Base-by-base conservation (phyloP, 768 basidiomycete genomes). In the Podaxis sp. region DNA sequence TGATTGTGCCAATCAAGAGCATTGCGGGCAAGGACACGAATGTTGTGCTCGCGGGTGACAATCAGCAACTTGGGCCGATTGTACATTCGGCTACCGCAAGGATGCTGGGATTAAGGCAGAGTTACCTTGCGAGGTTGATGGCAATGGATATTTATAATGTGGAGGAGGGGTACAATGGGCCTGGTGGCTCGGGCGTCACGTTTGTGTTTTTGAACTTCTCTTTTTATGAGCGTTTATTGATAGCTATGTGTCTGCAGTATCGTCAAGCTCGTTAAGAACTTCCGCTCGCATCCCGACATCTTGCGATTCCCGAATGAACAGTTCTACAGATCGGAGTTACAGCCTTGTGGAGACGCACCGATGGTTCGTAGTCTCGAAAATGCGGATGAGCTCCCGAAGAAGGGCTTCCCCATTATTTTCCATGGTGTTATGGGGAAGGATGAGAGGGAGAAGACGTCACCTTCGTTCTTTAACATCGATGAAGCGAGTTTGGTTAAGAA, bases 401-500 rank as follows among this genome's bases (percentile, higher is more conserved):
- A 70, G 50, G 71, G 74, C 12, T 87, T 85, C 72, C 86, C 86
- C 0, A 70, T 88, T 33, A 72, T 88, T 8, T 86, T 88, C 73
- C 81, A 87, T 68, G 79, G 76, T 2, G 75, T 86, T 17, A 53
- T 76, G 4, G 87, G 86, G 5, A 79, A 80, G 54, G 86, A 88
- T 67, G 72, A 80, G 12, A 79, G 80, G 5, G 86, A 88, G 67
- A 74, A 76, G 2, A 76, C 75, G 0, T 87, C 85, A 0, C 87
- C 86, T 13, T 87, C 85, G 0, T 88, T 84, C 74, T 88, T 88
- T 75, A 88, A 88, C 64, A 76, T 81, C 55, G 77, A 80, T 43
- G 86, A 88, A 68, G 81, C 75, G 0, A 76, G 77, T 11, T 69
- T 76, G 25, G 82, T 87, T 58, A 84, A 80, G 71, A 75, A 77